These are phyloP conservation scores for Tricladium varicosporioides DNA, from an alignment of 2,329 filamentous ascomycete species.

Conservation along the genomic window DNA sequence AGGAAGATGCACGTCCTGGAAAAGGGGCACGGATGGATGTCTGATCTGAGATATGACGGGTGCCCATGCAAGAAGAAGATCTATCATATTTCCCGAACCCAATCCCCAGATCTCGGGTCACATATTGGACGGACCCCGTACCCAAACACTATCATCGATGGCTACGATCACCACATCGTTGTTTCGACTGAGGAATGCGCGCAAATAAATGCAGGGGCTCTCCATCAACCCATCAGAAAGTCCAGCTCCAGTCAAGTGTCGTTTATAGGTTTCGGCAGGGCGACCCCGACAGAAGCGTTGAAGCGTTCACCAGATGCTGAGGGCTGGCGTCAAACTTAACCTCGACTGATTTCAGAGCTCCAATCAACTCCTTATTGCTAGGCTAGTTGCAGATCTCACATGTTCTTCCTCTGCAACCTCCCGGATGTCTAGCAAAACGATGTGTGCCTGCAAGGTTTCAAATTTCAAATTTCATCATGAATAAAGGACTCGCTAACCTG, in stretches of 20 bases:
- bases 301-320: not conserved
- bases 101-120: not conserved
- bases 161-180: no score
- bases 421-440: not conserved
- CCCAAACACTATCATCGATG: no score
- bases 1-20: not conserved
- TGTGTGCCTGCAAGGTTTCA: not conserved
- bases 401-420: not conserved
- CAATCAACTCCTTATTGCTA: not conserved
- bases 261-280: not conserved
- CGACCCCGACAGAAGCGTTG: not conserved
- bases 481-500: not conserved
- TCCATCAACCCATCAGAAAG: not conserved
- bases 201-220: no score
- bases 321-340: not conserved
- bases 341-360: not conserved
- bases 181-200: no score
- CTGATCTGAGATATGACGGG: slow-evolving; percentile 12
- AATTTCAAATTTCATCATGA: not conserved
- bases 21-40: slow-evolving; percentile 7
- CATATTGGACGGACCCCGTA: not conserved
- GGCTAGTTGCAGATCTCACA: not conserved
- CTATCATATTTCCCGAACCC: slow-evolving; percentile 4
- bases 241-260: not conserved
- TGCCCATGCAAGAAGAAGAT: slow-evolving; percentile 6